Base-by-base conservation (phyloP, 179 eudicot genomes). In the Heliamphora pulchella region DNA sequence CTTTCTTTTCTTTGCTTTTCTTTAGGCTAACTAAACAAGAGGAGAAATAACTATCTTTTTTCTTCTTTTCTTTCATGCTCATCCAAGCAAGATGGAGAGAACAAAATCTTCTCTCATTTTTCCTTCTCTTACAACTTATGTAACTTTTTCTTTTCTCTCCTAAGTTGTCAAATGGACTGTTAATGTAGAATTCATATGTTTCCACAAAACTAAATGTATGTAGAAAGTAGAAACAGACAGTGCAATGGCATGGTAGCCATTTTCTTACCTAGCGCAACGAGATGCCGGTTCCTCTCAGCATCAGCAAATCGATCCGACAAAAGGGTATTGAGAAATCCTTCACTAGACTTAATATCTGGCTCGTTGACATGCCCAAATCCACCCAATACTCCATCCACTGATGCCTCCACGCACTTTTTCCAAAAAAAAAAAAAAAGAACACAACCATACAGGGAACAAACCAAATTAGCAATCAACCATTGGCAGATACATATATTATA, bases 321-420 rank as follows among this genome's bases (percentile, higher is more conserved):
- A 72, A 95, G 83, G 57, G 87, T 71, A 1, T 86, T 84, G 41
- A 95, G 88, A 82, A 93, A 95, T 55, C 84, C 95, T 72, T 93
- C 97, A 80, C 98, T 95, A 57, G 77, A 71, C 74, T 86, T 88
- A 15, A 95, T 85, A 87, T 95, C 98, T 44, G 91, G 86, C 71
- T 89, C 91, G 85, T 83, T 91, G 48, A 90, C 89, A 79, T 85
- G 86, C 31, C 91, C 98, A 78, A 87, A 95, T 50, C 98, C 98
- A 78, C 98, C 98, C 82, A 95, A 71, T 5, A 95, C 98, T 39
- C 98, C 98, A 82, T 95, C 94, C 41, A 92, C 90, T 0, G 98
- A 90, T 7, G 98, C 98, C 84, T 93, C 98, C 80, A 95, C 97
- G 73, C 90, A 93, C 97, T 94, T 85, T 80, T 59, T 79, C 65